A percentile compares a stretch with the other conserved stretches of the same genome.
Conservation (phyloP, 2,329 filamentous ascomycete species). For the Ceratocystis smalleyi region DNA sequence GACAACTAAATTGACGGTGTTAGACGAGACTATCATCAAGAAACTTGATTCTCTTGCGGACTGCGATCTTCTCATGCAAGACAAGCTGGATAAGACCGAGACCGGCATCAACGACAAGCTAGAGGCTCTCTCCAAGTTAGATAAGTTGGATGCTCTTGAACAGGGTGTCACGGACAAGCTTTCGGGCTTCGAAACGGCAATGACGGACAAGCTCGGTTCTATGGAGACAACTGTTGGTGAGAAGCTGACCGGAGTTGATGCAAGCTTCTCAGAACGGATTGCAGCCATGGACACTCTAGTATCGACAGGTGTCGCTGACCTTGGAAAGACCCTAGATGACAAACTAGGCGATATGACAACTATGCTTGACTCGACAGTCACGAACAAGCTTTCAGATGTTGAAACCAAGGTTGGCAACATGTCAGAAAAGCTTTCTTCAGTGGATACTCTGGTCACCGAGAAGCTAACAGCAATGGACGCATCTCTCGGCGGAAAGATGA, state of each 20-base stretch:
- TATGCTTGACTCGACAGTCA: neutral
- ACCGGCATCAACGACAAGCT: slow-evolving; percentile 11
- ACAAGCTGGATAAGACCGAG: slow-evolving; percentile 14
- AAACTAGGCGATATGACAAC: slow-evolving; percentile 11
- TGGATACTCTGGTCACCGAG: neutral
- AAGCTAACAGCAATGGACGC: slow-evolving; percentile 8
- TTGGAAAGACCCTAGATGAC: slow-evolving; percentile 11
- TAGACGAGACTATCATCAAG: slow-evolving; percentile 7
- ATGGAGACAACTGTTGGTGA: slow-evolving; percentile 7
- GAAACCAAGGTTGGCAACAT: slow-evolving; percentile 5
- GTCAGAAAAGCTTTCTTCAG: neutral
- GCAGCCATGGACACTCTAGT: slow-evolving; percentile 7
- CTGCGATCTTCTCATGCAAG: slow-evolving; percentile 14
- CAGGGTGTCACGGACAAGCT: slow-evolving; percentile 12
- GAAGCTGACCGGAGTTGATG: slow-evolving; percentile 13
- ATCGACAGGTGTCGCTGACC: neutral
- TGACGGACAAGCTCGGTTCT: neutral
- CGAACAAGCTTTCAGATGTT: slow-evolving; percentile 2
- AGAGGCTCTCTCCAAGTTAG: slow-evolving; percentile 11
- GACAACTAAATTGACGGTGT: neutral
- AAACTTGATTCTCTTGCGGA: slow-evolving; percentile 12
- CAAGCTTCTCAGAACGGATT: slow-evolving; percentile 6
- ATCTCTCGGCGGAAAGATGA: slow-evolving; percentile 8
- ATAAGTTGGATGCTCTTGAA: slow-evolving; percentile 10
- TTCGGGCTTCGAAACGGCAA: slow-evolving; percentile 8